These are phyloP conservation scores for Picea glauca DNA, from an alignment of 75 land plant genomes.

Conservation along the genomic window DNA sequence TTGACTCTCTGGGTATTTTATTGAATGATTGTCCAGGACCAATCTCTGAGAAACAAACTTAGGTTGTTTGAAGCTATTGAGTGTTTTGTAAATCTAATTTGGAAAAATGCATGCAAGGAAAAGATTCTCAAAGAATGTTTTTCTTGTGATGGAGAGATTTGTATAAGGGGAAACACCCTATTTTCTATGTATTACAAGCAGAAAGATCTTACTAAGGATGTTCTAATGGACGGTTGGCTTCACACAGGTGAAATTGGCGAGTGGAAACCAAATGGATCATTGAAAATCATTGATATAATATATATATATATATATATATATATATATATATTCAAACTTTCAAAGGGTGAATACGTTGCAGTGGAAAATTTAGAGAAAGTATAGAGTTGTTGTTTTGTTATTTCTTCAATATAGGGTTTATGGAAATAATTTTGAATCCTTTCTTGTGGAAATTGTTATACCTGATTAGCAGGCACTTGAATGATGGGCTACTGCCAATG, in stretches of 20 bases:
- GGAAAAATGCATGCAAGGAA: not conserved
- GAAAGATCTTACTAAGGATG: slow-evolving; percentile 78
- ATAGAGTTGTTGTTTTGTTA: slow-evolving; percentile 50
- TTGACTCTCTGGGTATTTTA: not conserved
- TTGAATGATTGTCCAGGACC: not conserved
- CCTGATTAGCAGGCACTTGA: slow-evolving; percentile 68
- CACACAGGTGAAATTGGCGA: slow-evolving; percentile 99
- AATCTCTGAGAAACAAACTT: too few species aligned
- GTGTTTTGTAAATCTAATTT: not conserved
- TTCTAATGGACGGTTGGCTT: slow-evolving; percentile 88
- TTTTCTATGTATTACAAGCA: slow-evolving; percentile 90
- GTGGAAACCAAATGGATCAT: too few species aligned
- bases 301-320: too few species aligned
- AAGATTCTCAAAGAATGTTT: not conserved
- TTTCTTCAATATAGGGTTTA: slow-evolving; percentile 93
- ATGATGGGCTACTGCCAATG: slow-evolving; percentile 65
- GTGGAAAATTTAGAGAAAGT: slow-evolving; percentile 80
- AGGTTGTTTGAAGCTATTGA: not conserved
- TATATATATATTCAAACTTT: slow-evolving; percentile 94
- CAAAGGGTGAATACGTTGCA: slow-evolving; percentile 98
- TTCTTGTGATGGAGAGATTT: not conserved
- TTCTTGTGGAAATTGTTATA: slow-evolving; percentile 86
- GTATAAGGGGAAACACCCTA: slow-evolving; percentile 22
- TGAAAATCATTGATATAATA: too few species aligned
- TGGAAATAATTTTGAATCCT: slow-evolving; percentile 97